Evolutionary conservation across 164 flowering plant species (phyloP), one percentile per base, ranked within the genome.

Genomic region (Chloranthus sessilifolius): DNA sequence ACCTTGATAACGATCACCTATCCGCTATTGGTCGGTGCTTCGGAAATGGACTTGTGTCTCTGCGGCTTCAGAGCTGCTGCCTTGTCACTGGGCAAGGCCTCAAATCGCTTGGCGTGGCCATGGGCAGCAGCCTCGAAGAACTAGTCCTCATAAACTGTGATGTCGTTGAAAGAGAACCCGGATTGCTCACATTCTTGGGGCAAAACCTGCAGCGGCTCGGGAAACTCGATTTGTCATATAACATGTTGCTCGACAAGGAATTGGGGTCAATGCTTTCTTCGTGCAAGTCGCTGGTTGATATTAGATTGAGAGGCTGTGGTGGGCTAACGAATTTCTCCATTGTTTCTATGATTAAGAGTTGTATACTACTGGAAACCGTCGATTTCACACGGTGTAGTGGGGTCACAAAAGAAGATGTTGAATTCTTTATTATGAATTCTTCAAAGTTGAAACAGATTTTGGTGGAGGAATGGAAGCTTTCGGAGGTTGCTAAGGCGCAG

Each of bases 21-120:
- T 48, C 50, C 0, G 84, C 83, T 2, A 33, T 76, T 20, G 78
- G 84, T 0, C 40, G 49, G 56, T 77, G 60, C 62, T 73, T 78
- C 43, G 37, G 67, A 22, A n/a, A n/a, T n/a, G 55, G 52, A n/a
- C 67, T 90, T 9, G 47, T 52, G 7, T 64, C 64, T 60, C 65
- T 90, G 7, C 42, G 78, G 56, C 70, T 90, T 9, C 82, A 80
- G 54, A 90, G 94, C 30, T 90, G 97, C 42, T 86, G 86, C 60
- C 74, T 90, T 21, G 75, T 86, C 11, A 84, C 73, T 3, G 95
- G 95, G 17, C 77, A 77, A 25, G 90, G 87, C 2, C 73, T 83
- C 3, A 75, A 58, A 46, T 47, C 55, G 11, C 57, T 82, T 11
- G 76, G 70, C 16, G 43, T 58, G 1, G 72, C 78, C 28, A 14